These are phyloP conservation scores for Dothistroma septosporum DNA, from an alignment of 2,329 filamentous ascomycete species.

Conservation along the genomic window DNA sequence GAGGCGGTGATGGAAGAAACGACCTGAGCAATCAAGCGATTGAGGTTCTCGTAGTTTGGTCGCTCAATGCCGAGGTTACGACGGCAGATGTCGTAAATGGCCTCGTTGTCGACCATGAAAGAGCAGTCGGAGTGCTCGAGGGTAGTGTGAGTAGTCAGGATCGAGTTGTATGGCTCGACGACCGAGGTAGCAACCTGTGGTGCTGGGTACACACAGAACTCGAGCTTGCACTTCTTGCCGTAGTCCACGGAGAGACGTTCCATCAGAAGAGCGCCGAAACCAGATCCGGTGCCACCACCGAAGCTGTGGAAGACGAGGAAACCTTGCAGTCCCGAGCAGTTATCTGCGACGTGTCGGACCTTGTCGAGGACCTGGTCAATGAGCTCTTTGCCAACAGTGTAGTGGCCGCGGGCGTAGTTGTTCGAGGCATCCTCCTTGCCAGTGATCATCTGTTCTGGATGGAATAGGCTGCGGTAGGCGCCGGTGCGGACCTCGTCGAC, in stretches of 20 bases:
- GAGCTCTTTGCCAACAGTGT: conserved; percentile 99
- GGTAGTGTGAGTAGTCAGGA: conserved; percentile 97
- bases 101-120: conserved; percentile 99
- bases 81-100: conserved; percentile 99
- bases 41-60: conserved; percentile 97
- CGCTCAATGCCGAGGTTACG: conserved; percentile 96
- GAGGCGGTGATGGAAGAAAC: conserved; percentile 98
- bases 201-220: conserved; percentile 98
- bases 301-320: conserved; percentile 99
- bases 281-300: conserved; percentile 96
- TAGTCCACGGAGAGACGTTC: conserved; percentile 98
- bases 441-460: conserved; percentile 99
- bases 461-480: conserved; percentile 92
- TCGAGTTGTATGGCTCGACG: conserved; percentile 99
- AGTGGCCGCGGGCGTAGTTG: conserved; percentile 99
- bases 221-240: conserved; percentile 99
- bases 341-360: conserved; percentile 94
- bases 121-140: conserved; percentile 99
- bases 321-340: conserved; percentile 95
- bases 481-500: conserved; percentile 99
- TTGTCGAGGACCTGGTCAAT: conserved; percentile 98
- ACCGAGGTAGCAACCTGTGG: conserved; percentile 96
- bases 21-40: conserved; percentile 97
- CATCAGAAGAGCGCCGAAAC: conserved; percentile 97
- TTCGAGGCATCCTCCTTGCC: conserved; percentile 99